A percentile compares a stretch with the other conserved stretches of the same genome.
Conservation (phyloP, 1,284 basidiomycete species). For the Pulveroboletus sp. region DNA sequence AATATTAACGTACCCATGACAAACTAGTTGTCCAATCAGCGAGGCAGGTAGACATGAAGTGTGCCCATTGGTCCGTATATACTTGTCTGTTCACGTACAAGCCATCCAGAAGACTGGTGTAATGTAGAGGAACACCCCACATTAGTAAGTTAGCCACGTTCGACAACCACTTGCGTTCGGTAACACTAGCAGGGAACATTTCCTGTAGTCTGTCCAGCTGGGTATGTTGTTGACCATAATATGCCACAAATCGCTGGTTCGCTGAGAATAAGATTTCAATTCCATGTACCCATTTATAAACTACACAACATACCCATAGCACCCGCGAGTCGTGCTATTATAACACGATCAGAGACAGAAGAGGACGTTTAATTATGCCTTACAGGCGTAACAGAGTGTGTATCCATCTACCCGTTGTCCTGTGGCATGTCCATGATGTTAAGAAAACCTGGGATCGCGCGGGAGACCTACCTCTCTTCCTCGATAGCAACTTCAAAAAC, state of each 20-base stretch:
- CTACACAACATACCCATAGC: conserved; percentile 22
- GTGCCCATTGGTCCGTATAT: conserved; percentile 37
- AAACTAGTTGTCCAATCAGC: conserved; percentile 35
- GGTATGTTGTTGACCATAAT: conserved; percentile 29
- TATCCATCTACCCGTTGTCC: conserved; percentile 35
- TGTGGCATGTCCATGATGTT: conserved; percentile 5
- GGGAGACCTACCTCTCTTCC: conserved; percentile 26
- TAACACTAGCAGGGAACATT: conserved; percentile 19
- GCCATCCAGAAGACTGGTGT: conserved; percentile 26
- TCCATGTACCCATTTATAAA: not conserved
- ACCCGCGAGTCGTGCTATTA: conserved; percentile 33
- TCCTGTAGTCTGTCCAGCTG: conserved; percentile 37
- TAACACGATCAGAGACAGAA: conserved; percentile 9
- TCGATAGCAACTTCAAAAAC: conserved; percentile 28
- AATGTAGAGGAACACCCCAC: conserved; percentile 35
- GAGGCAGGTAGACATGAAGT: conserved; percentile 29
- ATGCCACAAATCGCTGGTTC: conserved; percentile 33
- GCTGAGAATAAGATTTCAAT: conserved; percentile 14
- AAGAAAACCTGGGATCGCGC: not conserved
- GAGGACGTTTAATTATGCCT: conserved; percentile 1
- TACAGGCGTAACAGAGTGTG: conserved; percentile 38
- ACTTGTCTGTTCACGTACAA: conserved; percentile 38
- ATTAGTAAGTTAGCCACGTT: conserved; percentile 18
- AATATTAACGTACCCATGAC: conserved; percentile 27
- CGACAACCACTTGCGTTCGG: conserved; percentile 28